phyloP scores from a whole-genome alignment of 1,139 yeast genomes.

The Tardiomyces blankii region DNA sequence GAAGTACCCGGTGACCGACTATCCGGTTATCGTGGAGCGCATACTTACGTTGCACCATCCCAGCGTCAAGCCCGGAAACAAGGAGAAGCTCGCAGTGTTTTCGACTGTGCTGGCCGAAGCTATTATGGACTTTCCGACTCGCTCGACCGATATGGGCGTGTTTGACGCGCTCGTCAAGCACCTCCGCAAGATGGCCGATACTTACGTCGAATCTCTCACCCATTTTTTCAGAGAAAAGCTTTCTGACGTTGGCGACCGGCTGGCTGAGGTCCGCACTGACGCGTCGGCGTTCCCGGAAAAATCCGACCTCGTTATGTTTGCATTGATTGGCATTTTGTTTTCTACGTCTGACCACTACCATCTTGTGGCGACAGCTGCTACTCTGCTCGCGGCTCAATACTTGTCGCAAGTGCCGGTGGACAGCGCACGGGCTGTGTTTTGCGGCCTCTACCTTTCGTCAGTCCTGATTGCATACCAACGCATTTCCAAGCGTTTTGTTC shows the following conservation, averaged over 20 bases:
- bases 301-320: conserved; percentile 56
- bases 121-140: conserved; percentile 36
- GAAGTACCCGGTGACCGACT: conserved; percentile 32
- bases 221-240: conserved; percentile 41
- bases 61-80: conserved; percentile 69
- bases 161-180: conserved; percentile 40
- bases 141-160: conserved; percentile 20
- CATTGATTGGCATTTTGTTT: conserved; percentile 62
- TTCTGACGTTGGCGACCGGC: conserved; percentile 41
- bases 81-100: conserved; percentile 57
- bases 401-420: conserved; percentile 33
- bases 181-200: conserved; percentile 51
- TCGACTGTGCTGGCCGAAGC: conserved; percentile 53
- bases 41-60: conserved; percentile 62
- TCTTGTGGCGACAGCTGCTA: conserved; percentile 76
- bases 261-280: conserved; percentile 11
- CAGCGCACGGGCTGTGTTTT: neutral
- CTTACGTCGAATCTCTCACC: conserved; percentile 54
- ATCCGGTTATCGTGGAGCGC: conserved; percentile 39
- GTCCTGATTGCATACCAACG: conserved; percentile 62
- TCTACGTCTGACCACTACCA: conserved; percentile 97
- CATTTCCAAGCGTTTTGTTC: conserved; percentile 66
- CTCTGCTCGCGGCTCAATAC: conserved; percentile 60
- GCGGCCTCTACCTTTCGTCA: conserved; percentile 55
- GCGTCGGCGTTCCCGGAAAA: conserved; percentile 1